A percentile compares a stretch with the other conserved stretches of the same genome.
Conservation (phyloP, 2,329 filamentous ascomycete genomes). For the Aureobasidium musti region DNA sequence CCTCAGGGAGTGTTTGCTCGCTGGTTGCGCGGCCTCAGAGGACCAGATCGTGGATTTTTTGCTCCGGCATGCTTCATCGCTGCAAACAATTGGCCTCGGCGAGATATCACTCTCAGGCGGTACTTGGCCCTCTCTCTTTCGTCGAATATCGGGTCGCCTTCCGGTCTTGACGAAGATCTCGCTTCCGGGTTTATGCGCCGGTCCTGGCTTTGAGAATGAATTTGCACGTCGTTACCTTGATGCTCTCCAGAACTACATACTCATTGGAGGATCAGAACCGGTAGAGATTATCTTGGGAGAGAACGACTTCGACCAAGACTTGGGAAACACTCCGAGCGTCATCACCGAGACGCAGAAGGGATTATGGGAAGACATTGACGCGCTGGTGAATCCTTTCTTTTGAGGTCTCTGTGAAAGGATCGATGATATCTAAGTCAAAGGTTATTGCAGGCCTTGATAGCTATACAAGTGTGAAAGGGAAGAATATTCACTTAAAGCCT, state of each 20-base stretch:
- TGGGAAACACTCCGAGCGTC: neutral
- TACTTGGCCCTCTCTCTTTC: neutral
- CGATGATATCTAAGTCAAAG: neutral
- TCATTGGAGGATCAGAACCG: neutral
- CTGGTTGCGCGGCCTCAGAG: neutral
- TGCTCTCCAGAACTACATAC: neutral
- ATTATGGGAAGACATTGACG: neutral
- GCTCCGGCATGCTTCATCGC: neutral
- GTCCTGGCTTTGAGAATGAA: neutral
- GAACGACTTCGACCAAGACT: neutral
- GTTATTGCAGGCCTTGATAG: no score
- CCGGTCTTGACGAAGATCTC: neutral
- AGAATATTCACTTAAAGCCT: no score
- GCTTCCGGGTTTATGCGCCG: neutral
- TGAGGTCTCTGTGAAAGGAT: neutral
- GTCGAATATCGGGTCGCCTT: neutral
- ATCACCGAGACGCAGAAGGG: neutral
- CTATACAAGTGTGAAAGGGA: no score
- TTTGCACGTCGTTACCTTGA: neutral
- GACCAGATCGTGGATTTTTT: neutral
- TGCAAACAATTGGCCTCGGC: neutral
- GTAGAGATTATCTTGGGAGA: neutral
- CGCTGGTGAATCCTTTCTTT: neutral
- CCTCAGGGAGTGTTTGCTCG: neutral
- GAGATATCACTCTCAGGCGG: neutral